Conservation (phyloP, 495 filamentous ascomycete species). For the Penicillium arizonense region DNA sequence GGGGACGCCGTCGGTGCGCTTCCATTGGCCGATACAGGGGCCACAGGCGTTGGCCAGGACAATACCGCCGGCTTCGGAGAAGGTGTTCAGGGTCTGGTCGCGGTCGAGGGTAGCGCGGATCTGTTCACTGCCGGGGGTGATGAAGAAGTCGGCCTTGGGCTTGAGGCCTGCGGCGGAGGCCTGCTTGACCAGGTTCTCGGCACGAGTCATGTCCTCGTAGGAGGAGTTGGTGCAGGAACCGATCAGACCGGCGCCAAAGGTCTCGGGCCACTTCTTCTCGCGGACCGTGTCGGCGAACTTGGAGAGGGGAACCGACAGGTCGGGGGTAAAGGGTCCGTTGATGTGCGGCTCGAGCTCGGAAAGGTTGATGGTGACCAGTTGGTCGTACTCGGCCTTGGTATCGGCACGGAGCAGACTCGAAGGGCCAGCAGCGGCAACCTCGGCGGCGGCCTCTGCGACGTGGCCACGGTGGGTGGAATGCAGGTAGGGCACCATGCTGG, state of each 20-base stretch:
- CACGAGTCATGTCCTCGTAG: slow-evolving; percentile 95
- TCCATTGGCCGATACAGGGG: slow-evolving; percentile 96
- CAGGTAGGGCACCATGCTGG: slow-evolving; percentile 72
- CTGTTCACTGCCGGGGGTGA: slow-evolving; percentile 95
- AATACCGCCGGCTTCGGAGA: slow-evolving; percentile 82
- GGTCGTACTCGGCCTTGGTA: slow-evolving; percentile 78
- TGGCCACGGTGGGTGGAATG: slow-evolving; percentile 75
- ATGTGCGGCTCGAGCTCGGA: slow-evolving; percentile 92
- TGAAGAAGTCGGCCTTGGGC: slow-evolving; percentile 87
- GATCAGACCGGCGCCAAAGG: slow-evolving; percentile 88
- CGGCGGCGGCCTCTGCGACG: slow-evolving; percentile 56
- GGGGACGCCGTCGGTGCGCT: slow-evolving; percentile 75
- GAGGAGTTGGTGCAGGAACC: slow-evolving; percentile 99
- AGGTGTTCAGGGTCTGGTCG: slow-evolving; percentile 80
- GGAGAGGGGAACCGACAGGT: slow-evolving; percentile 88
- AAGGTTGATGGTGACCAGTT: slow-evolving; percentile 88
- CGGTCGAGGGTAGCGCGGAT: slow-evolving; percentile 90
- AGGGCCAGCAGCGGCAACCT: slow-evolving; percentile 38
- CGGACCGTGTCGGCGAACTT: slow-evolving; percentile 79
- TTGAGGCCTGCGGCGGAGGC: slow-evolving; percentile 81
- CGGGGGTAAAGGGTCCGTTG: slow-evolving; percentile 96
- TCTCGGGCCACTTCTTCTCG: slow-evolving; percentile 84
- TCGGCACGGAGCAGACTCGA: slow-evolving; percentile 71
- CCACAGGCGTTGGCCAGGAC: slow-evolving; percentile 96
- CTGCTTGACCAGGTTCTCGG: slow-evolving; percentile 88